Base-by-base conservation (phyloP, 1,139 yeast species). In the Scheffersomyces cryptocercus region DNA sequence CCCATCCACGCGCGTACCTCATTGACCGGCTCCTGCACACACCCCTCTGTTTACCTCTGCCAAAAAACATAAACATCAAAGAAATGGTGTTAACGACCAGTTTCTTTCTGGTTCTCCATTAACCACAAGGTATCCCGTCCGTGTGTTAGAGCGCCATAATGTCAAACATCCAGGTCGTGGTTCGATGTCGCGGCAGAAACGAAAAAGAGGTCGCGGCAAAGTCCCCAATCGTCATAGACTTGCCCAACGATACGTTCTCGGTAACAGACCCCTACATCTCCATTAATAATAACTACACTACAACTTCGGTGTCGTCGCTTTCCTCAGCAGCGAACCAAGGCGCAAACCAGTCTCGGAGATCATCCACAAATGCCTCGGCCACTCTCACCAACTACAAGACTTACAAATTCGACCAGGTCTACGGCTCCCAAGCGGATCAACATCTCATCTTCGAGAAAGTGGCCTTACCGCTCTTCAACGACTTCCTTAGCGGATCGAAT, bases 111-210 rank as follows among this genome's bases (percentile, higher is more conserved):
- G 26, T 20, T 6, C 5, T 5, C 8, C 3, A 20, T 20, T 20
- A 5, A 20, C 26, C 8, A 20, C 26, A 20, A 20, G 26, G 3
- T 8, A 5, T 20, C 26, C 7, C 26, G 26, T 6, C 26, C 26
- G 26, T 20, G 26, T 20, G 26, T 20, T 6, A 20, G 8, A 20
- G 26, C 33, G 20, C 32, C 39, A 49, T 42, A 47, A 65, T 68
- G 72, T 65, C 73, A 32, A 71, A 86, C 58, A 86, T 88, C 43
- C 85, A 85, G 54, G 97, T 91, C 24, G 88, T 88, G 3, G 96
- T 90, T 24, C 79, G 98, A 52, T 90, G 97, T 61, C 76, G 98
- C 42, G 95, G 88, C 3, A 73, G 98, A 37, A 88, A 82, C 54
- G 73, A 77, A 34, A 78, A 85, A 41, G 97, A 90, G 56, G 72